These are phyloP conservation scores for Microsporum audouinii DNA, from an alignment of 2,329 filamentous ascomycete genomes.

Conservation along the genomic window DNA sequence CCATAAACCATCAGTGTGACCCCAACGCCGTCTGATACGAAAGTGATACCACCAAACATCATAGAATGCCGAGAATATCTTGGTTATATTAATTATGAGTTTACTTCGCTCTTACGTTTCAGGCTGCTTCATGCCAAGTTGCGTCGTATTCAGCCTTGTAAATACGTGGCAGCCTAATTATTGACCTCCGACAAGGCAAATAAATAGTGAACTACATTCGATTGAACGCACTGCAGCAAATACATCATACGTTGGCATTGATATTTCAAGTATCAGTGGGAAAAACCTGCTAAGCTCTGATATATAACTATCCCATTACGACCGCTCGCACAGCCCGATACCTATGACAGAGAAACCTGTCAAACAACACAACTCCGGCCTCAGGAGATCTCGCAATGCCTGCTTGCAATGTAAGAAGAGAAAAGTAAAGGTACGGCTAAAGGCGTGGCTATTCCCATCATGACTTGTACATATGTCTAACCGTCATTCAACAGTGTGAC, in stretches of 20 bases:
- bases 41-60: too few relatives aligned
- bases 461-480: not conserved
- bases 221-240: too few relatives aligned
- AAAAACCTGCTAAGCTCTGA: too few relatives aligned
- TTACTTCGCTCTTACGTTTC: too few relatives aligned
- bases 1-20: not conserved
- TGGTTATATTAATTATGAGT: too few relatives aligned
- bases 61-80: too few relatives aligned
- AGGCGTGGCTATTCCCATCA: too few relatives aligned
- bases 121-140: not conserved
- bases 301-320: not conserved
- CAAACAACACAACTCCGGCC: not conserved
- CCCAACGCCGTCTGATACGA: too few relatives aligned
- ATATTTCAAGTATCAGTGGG: too few relatives aligned
- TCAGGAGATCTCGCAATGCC: conserved; percentile 12
- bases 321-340: not conserved
- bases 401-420: conserved; percentile 14
- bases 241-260: too few relatives aligned
- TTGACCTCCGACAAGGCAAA: not conserved
- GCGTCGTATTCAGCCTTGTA: not conserved
- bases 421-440: conserved; percentile 12
- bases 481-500: conserved; percentile 8
- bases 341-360: not conserved
- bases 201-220: too few relatives aligned
- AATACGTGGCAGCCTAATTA: not conserved